Evolutionary conservation across 2,329 filamentous ascomycete genomes (phyloP).

Genomic region (Scedosporium aurantiacum): DNA sequence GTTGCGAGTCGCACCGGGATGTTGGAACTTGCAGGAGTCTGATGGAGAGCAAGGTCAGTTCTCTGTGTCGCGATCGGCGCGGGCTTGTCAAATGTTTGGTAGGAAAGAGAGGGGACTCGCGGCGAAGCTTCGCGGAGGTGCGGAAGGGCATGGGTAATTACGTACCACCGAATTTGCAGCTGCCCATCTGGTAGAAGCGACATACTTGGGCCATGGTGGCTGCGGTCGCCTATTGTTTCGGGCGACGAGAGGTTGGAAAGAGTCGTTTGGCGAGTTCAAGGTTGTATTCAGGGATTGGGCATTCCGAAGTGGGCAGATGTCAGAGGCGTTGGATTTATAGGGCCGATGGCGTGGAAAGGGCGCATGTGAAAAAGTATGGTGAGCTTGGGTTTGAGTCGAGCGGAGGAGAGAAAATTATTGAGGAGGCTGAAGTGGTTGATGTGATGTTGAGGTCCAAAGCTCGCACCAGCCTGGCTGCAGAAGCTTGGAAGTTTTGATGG

Average conservation of each 20-base stretch:
- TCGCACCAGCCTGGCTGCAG: too few relatives aligned
- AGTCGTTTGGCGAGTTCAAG: too few relatives aligned
- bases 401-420: not conserved
- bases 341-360: too few relatives aligned
- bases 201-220: slow-evolving; percentile 9
- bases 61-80: not conserved
- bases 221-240: not conserved
- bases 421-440: not conserved
- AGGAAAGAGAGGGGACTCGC: not conserved
- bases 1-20: slow-evolving; percentile 29
- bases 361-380: not conserved
- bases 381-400: not conserved
- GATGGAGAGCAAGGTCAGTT: not conserved
- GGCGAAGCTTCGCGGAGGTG: not conserved
- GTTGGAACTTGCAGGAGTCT: slow-evolving; percentile 46
- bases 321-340: too few relatives aligned
- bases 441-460: not conserved
- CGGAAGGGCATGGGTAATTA: slow-evolving; percentile 7
- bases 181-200: slow-evolving; percentile 20
- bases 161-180: slow-evolving; percentile 42
- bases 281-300: too few relatives aligned
- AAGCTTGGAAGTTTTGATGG: slow-evolving; percentile 6
- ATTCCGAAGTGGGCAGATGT: too few relatives aligned
- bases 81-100: not conserved
- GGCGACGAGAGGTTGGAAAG: not conserved